Percentiles rank a stretch among this genome's conserved stretches.
Evolutionary conservation across 1,139 yeast genomes (phyloP).

Genomic region (Taphrina pruni): DNA sequence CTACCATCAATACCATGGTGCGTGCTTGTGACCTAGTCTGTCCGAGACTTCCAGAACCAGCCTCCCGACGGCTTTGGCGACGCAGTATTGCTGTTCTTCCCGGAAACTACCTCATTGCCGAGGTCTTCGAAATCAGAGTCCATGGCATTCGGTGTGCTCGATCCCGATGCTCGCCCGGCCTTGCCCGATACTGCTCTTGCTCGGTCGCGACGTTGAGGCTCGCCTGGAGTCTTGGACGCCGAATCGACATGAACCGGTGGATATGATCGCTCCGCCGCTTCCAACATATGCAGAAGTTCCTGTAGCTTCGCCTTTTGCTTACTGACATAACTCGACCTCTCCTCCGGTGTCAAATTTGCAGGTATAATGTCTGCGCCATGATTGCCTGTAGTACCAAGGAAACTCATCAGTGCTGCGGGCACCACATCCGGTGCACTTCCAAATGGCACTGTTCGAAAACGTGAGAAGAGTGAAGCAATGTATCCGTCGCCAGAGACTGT

Average conservation of each 20-base stretch:
- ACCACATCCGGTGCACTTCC: conserved; percentile 17
- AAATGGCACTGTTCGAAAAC: conserved; percentile 33
- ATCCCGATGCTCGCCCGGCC: conserved; percentile 13
- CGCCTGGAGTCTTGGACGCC: not conserved
- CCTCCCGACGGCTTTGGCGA: conserved; percentile 4
- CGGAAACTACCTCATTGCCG: conserved; percentile 14
- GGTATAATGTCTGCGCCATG: conserved; percentile 26
- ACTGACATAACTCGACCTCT: conserved; percentile 24
- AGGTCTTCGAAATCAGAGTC: conserved; percentile 38
- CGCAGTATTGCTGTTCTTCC: not conserved
- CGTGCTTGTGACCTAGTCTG: not conserved
- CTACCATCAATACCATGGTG: not conserved
- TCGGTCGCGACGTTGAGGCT: not conserved
- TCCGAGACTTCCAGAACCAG: conserved; percentile 31
- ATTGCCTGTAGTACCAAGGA: conserved; percentile 8
- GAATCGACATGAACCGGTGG: not conserved
- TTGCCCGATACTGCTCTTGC: not conserved
- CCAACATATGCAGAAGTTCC: conserved; percentile 30
- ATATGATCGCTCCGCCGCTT: conserved; percentile 28
- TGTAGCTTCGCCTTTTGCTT: conserved; percentile 26
- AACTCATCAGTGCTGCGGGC: conserved; percentile 24
- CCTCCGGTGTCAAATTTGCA: conserved; percentile 27
- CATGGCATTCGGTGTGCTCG: conserved; percentile 13
- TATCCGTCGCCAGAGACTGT: conserved; percentile 14
- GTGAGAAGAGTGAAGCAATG: conserved; percentile 19